Evolutionary conservation across 163 green algal genomes (phyloP), one percentile per base, ranked within the genome.

Genomic region (Scenedesmus sp.): DNA sequence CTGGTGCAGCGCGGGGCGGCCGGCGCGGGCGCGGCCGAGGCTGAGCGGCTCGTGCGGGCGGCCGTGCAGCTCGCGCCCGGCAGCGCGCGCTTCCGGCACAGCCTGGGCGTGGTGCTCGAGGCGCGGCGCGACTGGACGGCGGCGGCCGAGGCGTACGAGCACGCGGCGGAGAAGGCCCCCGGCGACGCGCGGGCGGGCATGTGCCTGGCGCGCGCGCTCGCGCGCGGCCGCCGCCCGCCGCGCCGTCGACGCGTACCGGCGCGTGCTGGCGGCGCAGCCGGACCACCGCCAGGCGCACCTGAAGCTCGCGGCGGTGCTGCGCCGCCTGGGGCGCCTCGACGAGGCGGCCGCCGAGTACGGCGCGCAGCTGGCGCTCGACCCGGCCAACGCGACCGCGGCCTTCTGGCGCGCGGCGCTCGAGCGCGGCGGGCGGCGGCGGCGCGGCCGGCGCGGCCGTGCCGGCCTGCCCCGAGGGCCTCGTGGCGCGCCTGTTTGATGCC

Each of bases 401-500:
- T 86, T 86, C 58, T 86, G 81, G 81, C 48, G 80, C 47, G 81
- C 66, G 22, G 70, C 71, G 3, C 42, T 83, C 22, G 60, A 63
- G 15, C 29, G 18, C n/a, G n/a, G n/a, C n/a, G n/a, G n/a, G n/a
- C n/a, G n/a, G n/a, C n/a, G n/a, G n/a, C n/a, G n/a, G n/a, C n/a
- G n/a, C n/a, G n/a, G n/a, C n/a, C 1, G 51, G 54, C 1, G 28
- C 44, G 18, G 60, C 53, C 9, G 26, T 33, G 10, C 18, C 51
- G 26, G 51, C 65, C 5, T 83, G 76, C 69, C 85, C 82, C 3
- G 18, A 60, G 69, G 63, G 54, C 39, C 67, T 87, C 18, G 86
- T 91, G 20, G 80, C 87, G 0, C 78, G 66, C 15, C 66, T 91
- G 60, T 91, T 91, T 79, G 84, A 91, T 74, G 42, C 79, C 24